Evolutionary conservation across 306 rosid genomes (phyloP), one percentile per base, ranked within the genome.

Genomic region (Biancaea sappan): DNA sequence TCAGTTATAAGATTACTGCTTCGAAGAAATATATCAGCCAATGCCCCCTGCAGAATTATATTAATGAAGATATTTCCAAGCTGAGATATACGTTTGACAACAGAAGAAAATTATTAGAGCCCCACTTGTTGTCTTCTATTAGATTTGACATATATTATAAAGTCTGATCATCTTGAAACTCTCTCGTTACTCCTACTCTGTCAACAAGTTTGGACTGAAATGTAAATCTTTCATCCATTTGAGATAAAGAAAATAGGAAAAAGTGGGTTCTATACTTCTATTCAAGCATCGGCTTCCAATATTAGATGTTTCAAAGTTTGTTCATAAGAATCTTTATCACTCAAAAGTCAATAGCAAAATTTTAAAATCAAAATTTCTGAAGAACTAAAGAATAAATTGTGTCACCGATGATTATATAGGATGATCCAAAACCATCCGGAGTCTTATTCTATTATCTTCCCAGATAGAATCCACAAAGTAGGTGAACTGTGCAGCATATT

Each of bases 21-120:
- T 80, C 94, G 83, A 56, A 94, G 80, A 69, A 91, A 94, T 81
- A 94, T 90, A 75, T 88, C 91, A 47, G 98, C 97, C 84, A 94
- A 64, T 14, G 98, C 96, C 25, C 98, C 98, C 98, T 94, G 78
- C 1, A 51, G 46, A 65, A 73, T 58, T 46, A 28, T 22, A 59
- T 41, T 56, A 6, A 32, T 41, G 54, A 6, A 32, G 24, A 78
- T 68, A 53, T 62, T 43, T 54, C 57, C 22, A 61, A 9, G 35
- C 66, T 76, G 29, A 15, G 56, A 66, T 54, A 22, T 16, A 52
- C 19, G 31, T 35, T 56, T 66, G 66, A 47, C 57, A 34, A 25
- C 44, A 67, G 47, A 73, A 40, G 5, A 60, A 15, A 37, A 37
- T 7, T 6, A 47, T 50, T 21, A 28, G 24, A 57, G 28, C 31